Base-by-base conservation (phyloP, 805 yeast genomes). In the Metschnikowia gelsemii region DNA sequence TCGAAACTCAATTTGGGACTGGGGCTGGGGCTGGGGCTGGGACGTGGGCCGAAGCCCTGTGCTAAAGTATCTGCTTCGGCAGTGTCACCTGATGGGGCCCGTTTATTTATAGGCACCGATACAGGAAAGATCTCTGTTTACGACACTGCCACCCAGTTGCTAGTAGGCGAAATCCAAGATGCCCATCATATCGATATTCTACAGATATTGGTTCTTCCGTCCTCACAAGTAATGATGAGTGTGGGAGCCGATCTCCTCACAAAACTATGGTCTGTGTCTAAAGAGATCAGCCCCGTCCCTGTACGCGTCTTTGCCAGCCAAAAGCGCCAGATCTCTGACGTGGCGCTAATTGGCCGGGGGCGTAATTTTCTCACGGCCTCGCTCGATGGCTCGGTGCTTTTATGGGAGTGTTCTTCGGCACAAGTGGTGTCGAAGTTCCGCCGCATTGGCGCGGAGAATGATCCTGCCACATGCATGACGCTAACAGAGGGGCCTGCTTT, bases 381-480 rank as follows among this genome's bases (percentile, higher is more conserved):
- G 5, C 38, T 47, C 4, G 86, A 79, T 56, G 87, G 87, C 0
- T 54, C 75, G 0, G 65, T 82, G 1, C 68, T 63, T 31, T 54
- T 87, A 26, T 85, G 89, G 90, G 91, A 84, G 51, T 77, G 87
- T 57, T 82, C 85, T 0, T 54, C 73, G 1, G 87, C 82, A 1
- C 39, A 53, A 14, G 52, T 61, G 7, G 55, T 83, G 4, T 62
- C 71, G 31, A 51, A 59, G 65, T 26, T 68, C 38, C 46, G 52
- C 6, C 64, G 61, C 27, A 49, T 59, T 7, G 49, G 47, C 13
- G 38, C 51, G 33, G 46, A 39, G 22, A 30, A 39, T 1, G 64
- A 59, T 38, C 47, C 50, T 4, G 61, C 51, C 5, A 54, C 46
- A 18, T 50, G 58, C 30, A 8, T 51, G 13, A 41, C 49, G 21